These are phyloP conservation scores for Capronia coronata DNA, from an alignment of 2,329 filamentous ascomycete species.

Conservation along the genomic window DNA sequence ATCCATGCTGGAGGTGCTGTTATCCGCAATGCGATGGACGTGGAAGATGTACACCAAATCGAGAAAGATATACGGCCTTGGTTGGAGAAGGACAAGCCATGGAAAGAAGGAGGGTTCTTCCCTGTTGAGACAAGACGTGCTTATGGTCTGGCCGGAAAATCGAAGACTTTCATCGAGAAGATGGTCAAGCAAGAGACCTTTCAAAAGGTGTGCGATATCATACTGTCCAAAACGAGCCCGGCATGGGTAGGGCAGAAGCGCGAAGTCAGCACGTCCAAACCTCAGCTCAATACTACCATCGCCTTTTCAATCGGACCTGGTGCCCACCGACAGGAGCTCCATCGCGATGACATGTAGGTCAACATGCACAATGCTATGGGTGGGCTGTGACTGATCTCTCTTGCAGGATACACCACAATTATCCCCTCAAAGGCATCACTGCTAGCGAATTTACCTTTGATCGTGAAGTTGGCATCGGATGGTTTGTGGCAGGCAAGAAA, in stretches of 20 bases:
- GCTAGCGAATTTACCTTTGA: conserved; percentile 22
- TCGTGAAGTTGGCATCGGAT: conserved; percentile 28
- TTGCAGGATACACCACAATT: no score
- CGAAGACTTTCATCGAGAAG: conserved; percentile 21
- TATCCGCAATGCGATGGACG: background rate
- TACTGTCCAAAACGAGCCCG: background rate
- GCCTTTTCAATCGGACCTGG: conserved; percentile 35
- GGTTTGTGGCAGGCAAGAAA: conserved; percentile 29
- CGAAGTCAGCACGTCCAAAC: background rate
- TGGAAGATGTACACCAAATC: background rate
- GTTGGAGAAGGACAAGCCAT: background rate
- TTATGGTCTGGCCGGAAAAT: conserved; percentile 27
- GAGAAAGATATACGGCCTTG: background rate
- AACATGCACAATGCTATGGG: no score
- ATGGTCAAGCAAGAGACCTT: conserved; percentile 25
- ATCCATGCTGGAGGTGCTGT: background rate
- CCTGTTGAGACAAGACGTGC: conserved; percentile 28
- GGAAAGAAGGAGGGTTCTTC: conserved; percentile 27
- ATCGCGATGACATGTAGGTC: conserved; percentile 31
- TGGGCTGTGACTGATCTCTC: no score
- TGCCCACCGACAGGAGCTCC: conserved; percentile 32
- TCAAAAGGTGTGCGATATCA: conserved; percentile 20
- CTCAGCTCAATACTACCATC: conserved; percentile 34
- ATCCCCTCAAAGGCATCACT: no score
- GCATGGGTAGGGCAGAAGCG: background rate